Base-by-base conservation (phyloP, 495 filamentous ascomycete species). In the Penicillium coprophilum region DNA sequence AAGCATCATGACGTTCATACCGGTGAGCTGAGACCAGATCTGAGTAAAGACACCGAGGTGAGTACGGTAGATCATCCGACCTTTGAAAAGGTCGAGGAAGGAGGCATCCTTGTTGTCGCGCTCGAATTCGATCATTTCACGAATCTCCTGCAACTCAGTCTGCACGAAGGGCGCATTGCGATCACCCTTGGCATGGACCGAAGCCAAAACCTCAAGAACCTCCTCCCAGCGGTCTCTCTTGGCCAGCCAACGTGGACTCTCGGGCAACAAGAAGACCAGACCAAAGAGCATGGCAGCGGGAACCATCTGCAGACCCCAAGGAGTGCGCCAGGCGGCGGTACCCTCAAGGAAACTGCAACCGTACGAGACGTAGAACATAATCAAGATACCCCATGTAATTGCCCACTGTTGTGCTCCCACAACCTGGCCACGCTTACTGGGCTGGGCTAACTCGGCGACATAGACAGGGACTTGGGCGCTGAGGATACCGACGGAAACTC, bases 1-100 rank as follows among this genome's bases (percentile, higher is more conserved):
- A 61, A 83, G 82, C 83, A 91, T 90, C 87, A 92, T 92, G 12
- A 91, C 87, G 65, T 91, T 92, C 86, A 91, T 91, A 13, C 90
- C 90, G 1, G 87, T 89, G 19, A 93, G 75, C 63, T 94, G 90
- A 27, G 84, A 85, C 90, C 90, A 93, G 65, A 94, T 87, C 67
- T 92, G 90, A 0, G 85, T 88, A 62, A 90, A 90, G 43, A 92
- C 62, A 48, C 89, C 88, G 60, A 91, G 84, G 50, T 83, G 77
- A 28, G 87, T 89, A 12, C 87, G 82, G 71, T 89, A 89, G 65
- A 90, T 74, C 87, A 92, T 91, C 39, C 77, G 70, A 0, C 85
- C 82, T 49, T 78, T 82, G 68, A 94, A 78, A 6, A 94, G 74
- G 60, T 91, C 88, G 19, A 85, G 56, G 65, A 85, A 91, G 21